Conservation (phyloP, 2,329 filamentous ascomycete genomes). For the Onygenales sp. region DNA sequence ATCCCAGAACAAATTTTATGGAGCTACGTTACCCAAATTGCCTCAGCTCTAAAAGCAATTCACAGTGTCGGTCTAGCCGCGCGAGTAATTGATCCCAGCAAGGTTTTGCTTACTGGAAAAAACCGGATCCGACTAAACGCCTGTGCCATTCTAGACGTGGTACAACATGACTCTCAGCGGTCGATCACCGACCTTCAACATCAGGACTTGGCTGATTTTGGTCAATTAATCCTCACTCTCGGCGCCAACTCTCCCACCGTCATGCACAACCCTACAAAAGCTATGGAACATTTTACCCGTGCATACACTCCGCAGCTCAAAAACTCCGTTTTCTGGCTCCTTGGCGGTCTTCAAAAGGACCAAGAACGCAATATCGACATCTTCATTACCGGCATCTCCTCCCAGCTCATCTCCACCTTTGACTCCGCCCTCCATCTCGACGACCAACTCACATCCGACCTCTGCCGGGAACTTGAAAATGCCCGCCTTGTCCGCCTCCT, state of each 20-base stretch:
- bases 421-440: constrained; percentile 71
- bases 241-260: constrained; percentile 57
- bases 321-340: constrained; percentile 72
- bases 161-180: constrained; percentile 65
- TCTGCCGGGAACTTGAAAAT: constrained; percentile 81
- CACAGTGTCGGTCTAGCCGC: constrained; percentile 75
- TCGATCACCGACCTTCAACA: constrained; percentile 69
- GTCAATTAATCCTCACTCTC: constrained; percentile 72
- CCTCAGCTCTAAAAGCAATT: constrained; percentile 77
- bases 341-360: constrained; percentile 53
- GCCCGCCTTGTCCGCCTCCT: constrained; percentile 70
- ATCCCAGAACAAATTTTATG: constrained; percentile 70
- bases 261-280: constrained; percentile 55
- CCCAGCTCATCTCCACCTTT: constrained; percentile 64
- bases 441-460: constrained; percentile 62
- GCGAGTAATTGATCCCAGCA: constrained; percentile 74
- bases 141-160: constrained; percentile 81
- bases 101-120: constrained; percentile 82
- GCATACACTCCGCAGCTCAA: constrained; percentile 70
- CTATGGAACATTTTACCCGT: constrained; percentile 66
- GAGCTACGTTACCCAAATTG: constrained; percentile 87
- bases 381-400: constrained; percentile 68
- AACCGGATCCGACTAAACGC: constrained; percentile 81
- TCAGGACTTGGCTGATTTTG: constrained; percentile 78
- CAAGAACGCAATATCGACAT: constrained; percentile 64